Evolutionary conservation across 2,329 filamentous ascomycete genomes (phyloP).

Genomic region (Paracorniculantispora psalliotae): DNA sequence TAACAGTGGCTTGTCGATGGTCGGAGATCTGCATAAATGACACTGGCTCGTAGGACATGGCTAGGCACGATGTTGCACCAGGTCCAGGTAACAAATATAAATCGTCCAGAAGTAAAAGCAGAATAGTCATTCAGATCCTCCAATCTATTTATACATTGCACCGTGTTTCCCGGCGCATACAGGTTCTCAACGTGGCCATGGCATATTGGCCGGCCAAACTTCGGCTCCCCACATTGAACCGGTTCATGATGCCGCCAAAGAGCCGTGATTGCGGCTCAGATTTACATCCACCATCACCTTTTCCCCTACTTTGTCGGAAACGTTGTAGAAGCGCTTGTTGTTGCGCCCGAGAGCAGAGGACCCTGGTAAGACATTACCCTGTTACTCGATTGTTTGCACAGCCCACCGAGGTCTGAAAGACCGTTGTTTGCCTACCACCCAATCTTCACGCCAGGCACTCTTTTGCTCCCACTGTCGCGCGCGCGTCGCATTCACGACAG

Average conservation of each 20-base stretch:
- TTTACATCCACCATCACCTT: slow-evolving; percentile 6
- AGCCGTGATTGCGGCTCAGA: slow-evolving; percentile 1
- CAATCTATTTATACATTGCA: too few relatives aligned
- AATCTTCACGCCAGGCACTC: background rate
- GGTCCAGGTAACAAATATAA: too few relatives aligned
- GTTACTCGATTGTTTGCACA: background rate
- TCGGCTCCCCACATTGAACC: slow-evolving; percentile 6
- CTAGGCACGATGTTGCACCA: too few relatives aligned
- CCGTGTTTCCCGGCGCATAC: background rate
- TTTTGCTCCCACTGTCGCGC: background rate
- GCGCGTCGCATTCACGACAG: slow-evolving; percentile 7
- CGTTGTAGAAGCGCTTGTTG: slow-evolving; percentile 1
- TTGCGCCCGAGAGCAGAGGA: slow-evolving; percentile 3
- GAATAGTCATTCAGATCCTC: too few relatives aligned
- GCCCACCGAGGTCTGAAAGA: background rate
- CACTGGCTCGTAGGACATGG: too few relatives aligned
- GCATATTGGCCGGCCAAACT: slow-evolving; percentile 10
- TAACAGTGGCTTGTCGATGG: too few relatives aligned
- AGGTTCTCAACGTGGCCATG: background rate
- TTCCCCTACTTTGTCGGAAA: background rate
- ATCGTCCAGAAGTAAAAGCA: too few relatives aligned
- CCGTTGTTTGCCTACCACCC: slow-evolving; percentile 6
- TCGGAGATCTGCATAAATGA: too few relatives aligned
- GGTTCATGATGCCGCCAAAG: background rate
- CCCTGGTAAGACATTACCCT: background rate